Evolutionary conservation across 306 rosid genomes (phyloP).

Genomic region (Canavalia gladiata): DNA sequence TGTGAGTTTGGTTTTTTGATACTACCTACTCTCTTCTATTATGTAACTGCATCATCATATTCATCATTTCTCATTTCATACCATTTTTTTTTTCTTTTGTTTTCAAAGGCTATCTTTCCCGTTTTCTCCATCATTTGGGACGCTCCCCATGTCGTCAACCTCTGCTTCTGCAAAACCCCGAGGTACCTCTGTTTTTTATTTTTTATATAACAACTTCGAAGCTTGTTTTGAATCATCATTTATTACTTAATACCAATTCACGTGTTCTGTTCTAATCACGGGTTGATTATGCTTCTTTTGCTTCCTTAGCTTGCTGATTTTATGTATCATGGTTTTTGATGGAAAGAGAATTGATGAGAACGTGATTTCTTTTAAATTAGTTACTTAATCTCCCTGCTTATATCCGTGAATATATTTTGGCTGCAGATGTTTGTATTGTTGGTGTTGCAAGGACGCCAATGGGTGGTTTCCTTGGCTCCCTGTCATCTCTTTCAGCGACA

Average conservation of each 20-base stretch:
- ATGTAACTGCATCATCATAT: not conserved
- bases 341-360: not conserved
- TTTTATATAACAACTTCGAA: not conserved
- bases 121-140: slow-evolving; percentile 30
- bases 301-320: not conserved
- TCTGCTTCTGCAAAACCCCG: slow-evolving; percentile 63
- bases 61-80: not conserved
- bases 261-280: slow-evolving; percentile 12
- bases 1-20: not conserved
- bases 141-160: slow-evolving; percentile 64
- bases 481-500: slow-evolving; percentile 89
- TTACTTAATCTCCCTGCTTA: not conserved
- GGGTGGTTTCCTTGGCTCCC: slow-evolving; percentile 84
- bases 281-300: not conserved
- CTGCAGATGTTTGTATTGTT: slow-evolving; percentile 88
- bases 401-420: not conserved
- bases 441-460: slow-evolving; percentile 94
- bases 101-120: slow-evolving; percentile 16
- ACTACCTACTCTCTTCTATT: not conserved
- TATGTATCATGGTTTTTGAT: not conserved
- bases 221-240: slow-evolving; percentile 10
- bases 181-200: slow-evolving; percentile 54
- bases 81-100: not conserved
- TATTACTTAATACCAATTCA: slow-evolving; percentile 5
- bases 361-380: not conserved